Base-by-base conservation (phyloP, 768 basidiomycete species). In the Russula emetica region DNA sequence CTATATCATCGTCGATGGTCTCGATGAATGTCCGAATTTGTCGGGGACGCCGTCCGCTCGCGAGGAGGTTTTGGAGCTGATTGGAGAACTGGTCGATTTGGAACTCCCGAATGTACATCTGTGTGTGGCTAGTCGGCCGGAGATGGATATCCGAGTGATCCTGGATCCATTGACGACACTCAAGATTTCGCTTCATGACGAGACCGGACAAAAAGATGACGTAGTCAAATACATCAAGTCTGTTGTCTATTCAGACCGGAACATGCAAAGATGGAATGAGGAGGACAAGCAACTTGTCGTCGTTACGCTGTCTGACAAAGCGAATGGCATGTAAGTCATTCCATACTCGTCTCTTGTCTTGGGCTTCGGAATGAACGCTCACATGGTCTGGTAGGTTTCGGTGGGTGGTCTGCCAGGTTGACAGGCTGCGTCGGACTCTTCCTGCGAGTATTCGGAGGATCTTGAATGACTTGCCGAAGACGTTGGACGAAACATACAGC, bases 251-350 rank as follows among this genome's bases (percentile, higher is more conserved):
- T 36, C 36, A 3, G 36, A 36, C 36, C 13, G 36, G 58, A 53
- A 11, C 10, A 47, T 47, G 45, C n/a, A 1, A 4, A 47, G 45
- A 22, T 47, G 45, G 45, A 22, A 34, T 18, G 52, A 20, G 2
- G 40, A 38, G 14, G 42, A 54, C 32, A 54, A 38, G n/a, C 49
- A 24, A 30, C 51, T 60, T 0, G 63, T 55, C 4, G 14, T 64
- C 8, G 34, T 30, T 22, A 30, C 28, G 1, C 58, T 64, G 1
- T 49, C 63, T 18, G 14, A 13, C 7, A 32, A 9, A 9, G 32
- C 8, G 8, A 2, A 32, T 9, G 32, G 32, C 32, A 32, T 32
- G 32, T 32, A 9, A 8, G 32, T 32, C 32, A 32, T 9, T 9
- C 7, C 5, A 32, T 32, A 3, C 30, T 30, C 30, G 30, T 5